Conservation (phyloP, 495 filamentous ascomycete species). For the Patellaria atrata region DNA sequence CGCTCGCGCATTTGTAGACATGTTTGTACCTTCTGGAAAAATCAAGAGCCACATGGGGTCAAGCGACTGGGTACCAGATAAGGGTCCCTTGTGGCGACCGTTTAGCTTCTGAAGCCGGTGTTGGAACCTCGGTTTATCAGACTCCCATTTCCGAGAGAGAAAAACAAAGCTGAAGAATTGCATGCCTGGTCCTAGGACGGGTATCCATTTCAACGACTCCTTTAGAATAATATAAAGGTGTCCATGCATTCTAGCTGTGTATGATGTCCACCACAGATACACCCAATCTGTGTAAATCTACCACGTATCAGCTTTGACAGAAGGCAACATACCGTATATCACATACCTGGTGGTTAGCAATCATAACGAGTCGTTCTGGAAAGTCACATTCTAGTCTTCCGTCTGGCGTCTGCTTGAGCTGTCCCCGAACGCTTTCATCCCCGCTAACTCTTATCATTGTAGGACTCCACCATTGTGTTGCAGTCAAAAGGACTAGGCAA, state of each 20-base stretch:
- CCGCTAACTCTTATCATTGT: conserved; percentile 63
- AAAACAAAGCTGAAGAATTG: conserved; percentile 75
- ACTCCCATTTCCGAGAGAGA: conserved; percentile 68
- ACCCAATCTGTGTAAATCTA: conserved; percentile 73
- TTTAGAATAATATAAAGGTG: conserved; percentile 76
- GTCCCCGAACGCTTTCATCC: conserved; percentile 53
- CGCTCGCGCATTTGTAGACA: conserved; percentile 46
- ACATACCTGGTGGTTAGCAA: conserved; percentile 66
- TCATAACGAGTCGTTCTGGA: conserved; percentile 61
- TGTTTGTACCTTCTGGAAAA: conserved; percentile 75
- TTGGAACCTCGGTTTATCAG: conserved; percentile 54
- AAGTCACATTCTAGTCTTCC: conserved; percentile 59
- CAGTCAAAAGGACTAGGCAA: conserved; percentile 54
- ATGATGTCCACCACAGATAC: conserved; percentile 79
- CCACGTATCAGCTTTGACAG: conserved; percentile 5
- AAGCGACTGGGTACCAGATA: conserved; percentile 37
- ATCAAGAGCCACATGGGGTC: conserved; percentile 80
- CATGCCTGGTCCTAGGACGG: conserved; percentile 65
- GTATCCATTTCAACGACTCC: conserved; percentile 64
- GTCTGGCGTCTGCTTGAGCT: conserved; percentile 48
- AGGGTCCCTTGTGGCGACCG: conserved; percentile 34
- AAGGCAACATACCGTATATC: neutral
- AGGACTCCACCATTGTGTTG: conserved; percentile 73
- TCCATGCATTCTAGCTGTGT: conserved; percentile 63
- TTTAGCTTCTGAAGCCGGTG: conserved; percentile 57